These are phyloP conservation scores for Penicillium sumatraense DNA, from an alignment of 2,329 filamentous ascomycete genomes.

Conservation along the genomic window DNA sequence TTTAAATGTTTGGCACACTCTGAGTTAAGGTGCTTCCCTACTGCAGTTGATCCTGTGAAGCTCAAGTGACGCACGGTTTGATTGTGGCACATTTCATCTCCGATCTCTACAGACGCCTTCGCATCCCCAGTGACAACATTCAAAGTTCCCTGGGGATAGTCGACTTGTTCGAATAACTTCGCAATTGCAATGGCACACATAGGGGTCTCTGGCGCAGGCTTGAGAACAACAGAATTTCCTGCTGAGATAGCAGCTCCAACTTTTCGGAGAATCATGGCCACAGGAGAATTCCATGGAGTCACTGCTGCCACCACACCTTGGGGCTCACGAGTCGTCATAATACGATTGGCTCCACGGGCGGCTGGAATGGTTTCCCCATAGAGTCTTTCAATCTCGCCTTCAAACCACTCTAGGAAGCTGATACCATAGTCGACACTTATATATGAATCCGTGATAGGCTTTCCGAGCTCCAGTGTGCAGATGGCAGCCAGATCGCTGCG, in stretches of 20 bases:
- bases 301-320: constrained; percentile 31
- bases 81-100: constrained; percentile 17
- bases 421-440: constrained; percentile 16
- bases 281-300: neutral
- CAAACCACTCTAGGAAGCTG: constrained; percentile 50
- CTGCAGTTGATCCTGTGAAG: constrained; percentile 35
- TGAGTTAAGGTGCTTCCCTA: constrained; percentile 34
- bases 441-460: constrained; percentile 19
- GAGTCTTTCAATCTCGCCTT: constrained; percentile 54
- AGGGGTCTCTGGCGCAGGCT: constrained; percentile 80
- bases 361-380: constrained; percentile 57
- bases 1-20: constrained; percentile 41
- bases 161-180: constrained; percentile 18
- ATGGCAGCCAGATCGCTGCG: constrained; percentile 49
- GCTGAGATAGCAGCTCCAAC: constrained; percentile 33
- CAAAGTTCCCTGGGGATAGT: constrained; percentile 57
- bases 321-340: constrained; percentile 26
- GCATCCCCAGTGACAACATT: constrained; percentile 74
- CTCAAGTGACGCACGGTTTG: constrained; percentile 78
- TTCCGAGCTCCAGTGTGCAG: constrained; percentile 19
- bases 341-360: constrained; percentile 13
- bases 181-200: constrained; percentile 72
- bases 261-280: constrained; percentile 27
- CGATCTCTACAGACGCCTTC: constrained; percentile 62
- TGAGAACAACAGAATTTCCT: constrained; percentile 20